These are phyloP conservation scores for Aspergillus ostianus DNA, from an alignment of 495 filamentous ascomycete species.

Conservation along the genomic window DNA sequence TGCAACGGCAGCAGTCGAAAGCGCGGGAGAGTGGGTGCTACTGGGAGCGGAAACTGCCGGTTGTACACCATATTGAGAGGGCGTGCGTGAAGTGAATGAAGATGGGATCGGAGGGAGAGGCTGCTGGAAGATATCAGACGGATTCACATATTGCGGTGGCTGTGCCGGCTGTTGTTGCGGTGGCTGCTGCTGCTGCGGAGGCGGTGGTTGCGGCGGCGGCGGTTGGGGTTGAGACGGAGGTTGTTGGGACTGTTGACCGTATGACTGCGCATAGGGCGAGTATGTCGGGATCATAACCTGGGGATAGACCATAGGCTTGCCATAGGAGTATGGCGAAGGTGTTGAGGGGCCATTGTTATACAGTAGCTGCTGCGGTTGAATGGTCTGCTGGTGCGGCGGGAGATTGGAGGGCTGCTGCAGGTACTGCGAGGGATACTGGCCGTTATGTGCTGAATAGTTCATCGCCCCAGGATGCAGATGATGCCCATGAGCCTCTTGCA, in stretches of 20 bases:
- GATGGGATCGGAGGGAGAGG: conserved; percentile 33
- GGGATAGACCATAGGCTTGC: conserved; percentile 37
- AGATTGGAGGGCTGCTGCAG: conserved; percentile 32
- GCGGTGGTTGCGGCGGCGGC: conserved; percentile 23
- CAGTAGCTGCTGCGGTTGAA: conserved; percentile 36
- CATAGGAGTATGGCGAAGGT: conserved; percentile 40
- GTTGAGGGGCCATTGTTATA: conserved; percentile 40
- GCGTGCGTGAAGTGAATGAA: conserved; percentile 24
- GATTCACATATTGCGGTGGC: conserved; percentile 41
- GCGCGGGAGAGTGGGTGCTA: conserved; percentile 21
- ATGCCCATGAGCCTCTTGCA: conserved; percentile 21
- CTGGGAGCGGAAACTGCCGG: conserved; percentile 24
- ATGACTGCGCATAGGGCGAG: conserved; percentile 32
- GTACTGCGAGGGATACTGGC: conserved; percentile 44
- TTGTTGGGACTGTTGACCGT: conserved; percentile 16
- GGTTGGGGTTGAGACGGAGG: conserved; percentile 16
- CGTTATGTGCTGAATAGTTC: conserved; percentile 49
- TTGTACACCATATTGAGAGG: conserved; percentile 31
- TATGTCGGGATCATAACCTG: conserved; percentile 38
- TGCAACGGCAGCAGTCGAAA: conserved; percentile 18
- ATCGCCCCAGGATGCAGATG: conserved; percentile 41
- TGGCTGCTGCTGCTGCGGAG: conserved; percentile 22
- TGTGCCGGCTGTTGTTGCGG: conserved; percentile 27
- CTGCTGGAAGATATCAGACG: conserved; percentile 38
- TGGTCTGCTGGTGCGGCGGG: conserved; percentile 24